Evolutionary conservation across 2,329 filamentous ascomycete species (phyloP).

Genomic region (Sarocladium strictum): DNA sequence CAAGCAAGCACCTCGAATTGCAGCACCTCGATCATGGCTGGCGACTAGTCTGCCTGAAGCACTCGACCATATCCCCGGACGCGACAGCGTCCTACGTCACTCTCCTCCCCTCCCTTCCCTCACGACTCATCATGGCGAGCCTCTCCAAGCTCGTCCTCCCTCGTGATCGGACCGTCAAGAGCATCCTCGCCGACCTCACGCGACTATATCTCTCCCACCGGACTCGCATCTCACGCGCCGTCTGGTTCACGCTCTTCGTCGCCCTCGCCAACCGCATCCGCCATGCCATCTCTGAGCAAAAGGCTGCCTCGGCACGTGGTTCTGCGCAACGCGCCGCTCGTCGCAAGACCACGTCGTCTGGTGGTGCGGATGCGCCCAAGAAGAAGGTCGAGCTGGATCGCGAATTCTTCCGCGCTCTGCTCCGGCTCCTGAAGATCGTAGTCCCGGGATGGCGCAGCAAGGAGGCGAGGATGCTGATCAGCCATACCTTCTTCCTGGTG

Average conservation of each 20-base stretch:
- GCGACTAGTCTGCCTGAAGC: neutral
- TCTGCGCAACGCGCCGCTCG: slow-evolving; percentile 46
- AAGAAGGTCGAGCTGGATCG: slow-evolving; percentile 90
- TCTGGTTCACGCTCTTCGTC: slow-evolving; percentile 77
- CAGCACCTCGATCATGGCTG: neutral
- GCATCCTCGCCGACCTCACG: slow-evolving; percentile 60
- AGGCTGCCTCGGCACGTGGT: slow-evolving; percentile 69
- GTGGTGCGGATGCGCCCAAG: slow-evolving; percentile 35
- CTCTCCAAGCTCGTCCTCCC: slow-evolving; percentile 65
- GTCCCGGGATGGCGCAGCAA: slow-evolving; percentile 87
- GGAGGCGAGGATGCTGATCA: slow-evolving; percentile 78
- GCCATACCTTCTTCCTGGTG: slow-evolving; percentile 90
- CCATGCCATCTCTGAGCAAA: slow-evolving; percentile 88
- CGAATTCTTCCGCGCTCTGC: slow-evolving; percentile 69
- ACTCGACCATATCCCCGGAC: neutral
- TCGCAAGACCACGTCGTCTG: slow-evolving; percentile 41
- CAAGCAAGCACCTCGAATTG: neutral
- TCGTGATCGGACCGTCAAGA: slow-evolving; percentile 58
- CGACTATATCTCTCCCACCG: slow-evolving; percentile 73
- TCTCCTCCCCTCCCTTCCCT: neutral
- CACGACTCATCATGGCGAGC: slow-evolving; percentile 52
- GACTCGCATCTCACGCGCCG: slow-evolving; percentile 72
- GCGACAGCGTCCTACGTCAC: neutral
- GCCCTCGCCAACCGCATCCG: slow-evolving; percentile 82
- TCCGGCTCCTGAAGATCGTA: slow-evolving; percentile 76